Evolutionary conservation across 805 yeast species (phyloP), one percentile per base, ranked within the genome.

Genomic region (Sporopachydermia quercuum): DNA sequence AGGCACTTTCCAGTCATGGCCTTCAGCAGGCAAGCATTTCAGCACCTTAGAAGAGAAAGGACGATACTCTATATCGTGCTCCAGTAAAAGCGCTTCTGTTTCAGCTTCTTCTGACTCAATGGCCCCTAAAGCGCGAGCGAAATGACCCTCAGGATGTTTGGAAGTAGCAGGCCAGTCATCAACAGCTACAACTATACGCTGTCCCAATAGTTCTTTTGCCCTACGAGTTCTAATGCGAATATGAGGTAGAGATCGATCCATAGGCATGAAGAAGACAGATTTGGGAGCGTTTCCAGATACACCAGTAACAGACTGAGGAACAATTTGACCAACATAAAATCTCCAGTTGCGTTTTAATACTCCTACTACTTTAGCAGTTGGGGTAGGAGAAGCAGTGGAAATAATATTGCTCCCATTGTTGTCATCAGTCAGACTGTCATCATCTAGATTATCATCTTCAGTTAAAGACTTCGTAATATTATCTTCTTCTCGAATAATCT

Each of bases 51-150:
- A 84, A 3, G 96, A 78, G 56, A 91, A 91, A 18, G 97, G 99
- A 49, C 96, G 72, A 56, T 86, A 91, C 53, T 91, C 97, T 18
- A 91, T 95, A 54, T 89, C 96, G 55, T 91, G 96, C 55, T 91
- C 99, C 42, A 91, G 62, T 39, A 91, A 61, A 40, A 91, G 65
- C 1, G 97, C 96, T 54, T 91, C 97, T 6, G 96, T 89, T 61
- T 91, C 99, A 2, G 98, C 97, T 51, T 79, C 83, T 37, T 82
- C 83, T 43, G 86, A 77, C 60, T 91, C 99, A 38, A 89, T 74
- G 15, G 74, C 87, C 46, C 99, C 99, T 19, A 91, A 67, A 35
- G 78, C 69, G 50, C 96, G 72, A 3, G 91, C 89, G 54, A 84
- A 89, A 59, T 91, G 99, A 5, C 98, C 99, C 51, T 81, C 81